Conservation (phyloP, 306 rosid genomes). For the Urtica urens region DNA sequence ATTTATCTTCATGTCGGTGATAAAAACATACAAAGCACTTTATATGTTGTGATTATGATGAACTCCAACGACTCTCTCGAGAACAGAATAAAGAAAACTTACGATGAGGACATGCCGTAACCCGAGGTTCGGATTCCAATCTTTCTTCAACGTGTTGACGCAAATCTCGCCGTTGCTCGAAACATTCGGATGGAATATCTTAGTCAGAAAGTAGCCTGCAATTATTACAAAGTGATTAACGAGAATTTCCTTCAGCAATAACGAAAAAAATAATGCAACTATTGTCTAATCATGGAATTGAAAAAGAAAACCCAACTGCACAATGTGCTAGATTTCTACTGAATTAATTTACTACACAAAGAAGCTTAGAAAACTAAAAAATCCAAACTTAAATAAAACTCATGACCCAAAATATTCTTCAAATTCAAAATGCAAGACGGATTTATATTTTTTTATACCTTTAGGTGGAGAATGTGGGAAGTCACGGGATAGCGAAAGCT, state of each 20-base stretch:
- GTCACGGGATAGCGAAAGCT: slow-evolving; percentile 66
- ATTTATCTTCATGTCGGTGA: not conserved
- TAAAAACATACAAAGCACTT: slow-evolving; percentile 4
- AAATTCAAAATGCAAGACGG: too few relatives aligned
- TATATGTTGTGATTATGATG: not conserved
- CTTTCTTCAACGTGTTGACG: slow-evolving; percentile 91
- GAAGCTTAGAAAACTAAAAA: too few relatives aligned
- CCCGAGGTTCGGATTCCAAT: slow-evolving; percentile 97
- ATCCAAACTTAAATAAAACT: too few relatives aligned
- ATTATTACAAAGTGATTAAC: too few relatives aligned
- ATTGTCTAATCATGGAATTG: too few relatives aligned
- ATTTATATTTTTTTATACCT: slow-evolving; percentile 31
- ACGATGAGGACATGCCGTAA: slow-evolving; percentile 84
- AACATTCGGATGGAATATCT: slow-evolving; percentile 91
- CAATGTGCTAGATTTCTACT: too few relatives aligned
- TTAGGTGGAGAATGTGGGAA: slow-evolving; percentile 92
- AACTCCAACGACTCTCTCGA: not conserved
- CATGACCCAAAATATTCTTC: too few relatives aligned
- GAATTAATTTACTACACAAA: too few relatives aligned
- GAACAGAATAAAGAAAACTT: slow-evolving; percentile 16
- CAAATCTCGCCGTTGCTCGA: slow-evolving; percentile 89
- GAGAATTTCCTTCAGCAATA: too few relatives aligned
- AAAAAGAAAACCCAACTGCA: too few relatives aligned
- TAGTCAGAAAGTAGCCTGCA: slow-evolving; percentile 82
- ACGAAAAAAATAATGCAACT: too few relatives aligned